phyloP scores from a whole-genome alignment of 2,329 filamentous ascomycete genomes.

The Colletotrichum lentis region DNA sequence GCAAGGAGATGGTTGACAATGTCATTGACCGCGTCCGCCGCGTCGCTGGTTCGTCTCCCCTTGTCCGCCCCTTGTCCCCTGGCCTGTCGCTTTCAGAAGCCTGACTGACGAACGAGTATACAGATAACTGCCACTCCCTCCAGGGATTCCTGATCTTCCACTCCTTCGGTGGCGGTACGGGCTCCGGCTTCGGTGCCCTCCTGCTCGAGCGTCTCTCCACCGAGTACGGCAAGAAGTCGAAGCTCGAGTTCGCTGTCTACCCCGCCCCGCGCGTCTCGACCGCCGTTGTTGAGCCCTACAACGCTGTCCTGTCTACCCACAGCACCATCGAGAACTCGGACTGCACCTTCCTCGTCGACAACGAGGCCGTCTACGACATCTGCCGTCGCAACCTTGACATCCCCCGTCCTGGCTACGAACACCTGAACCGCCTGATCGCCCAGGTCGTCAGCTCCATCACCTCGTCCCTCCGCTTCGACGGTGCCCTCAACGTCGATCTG shows the following conservation, averaged over 20 bases:
- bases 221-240: slow-evolving; percentile 80
- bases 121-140: slow-evolving; percentile 76
- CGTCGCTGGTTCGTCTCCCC: slow-evolving; percentile 64
- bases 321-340: slow-evolving; percentile 82
- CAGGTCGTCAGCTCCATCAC: slow-evolving; percentile 80
- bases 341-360: slow-evolving; percentile 80
- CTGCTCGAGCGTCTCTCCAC: slow-evolving; percentile 76
- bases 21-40: slow-evolving; percentile 76
- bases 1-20: slow-evolving; percentile 77
- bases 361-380: slow-evolving; percentile 79
- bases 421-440: slow-evolving; percentile 76
- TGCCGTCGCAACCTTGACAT: slow-evolving; percentile 77
- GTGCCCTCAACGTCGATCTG: slow-evolving; percentile 76
- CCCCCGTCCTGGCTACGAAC: slow-evolving; percentile 72
- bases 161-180: slow-evolving; percentile 77
- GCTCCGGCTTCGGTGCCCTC: slow-evolving; percentile 76
- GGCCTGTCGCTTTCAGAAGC: neutral
- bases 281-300: slow-evolving; percentile 77
- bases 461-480: slow-evolving; percentile 75
- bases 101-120: slow-evolving; percentile 38
- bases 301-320: slow-evolving; percentile 76
- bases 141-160: slow-evolving; percentile 80
- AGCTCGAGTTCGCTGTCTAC: slow-evolving; percentile 79
- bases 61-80: neutral
- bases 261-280: slow-evolving; percentile 75